Percentiles rank a stretch among this genome's conserved stretches.
phyloP scores from a whole-genome alignment of 1,284 basidiomycete genomes.

The Lentinula novae-zelandiae region DNA sequence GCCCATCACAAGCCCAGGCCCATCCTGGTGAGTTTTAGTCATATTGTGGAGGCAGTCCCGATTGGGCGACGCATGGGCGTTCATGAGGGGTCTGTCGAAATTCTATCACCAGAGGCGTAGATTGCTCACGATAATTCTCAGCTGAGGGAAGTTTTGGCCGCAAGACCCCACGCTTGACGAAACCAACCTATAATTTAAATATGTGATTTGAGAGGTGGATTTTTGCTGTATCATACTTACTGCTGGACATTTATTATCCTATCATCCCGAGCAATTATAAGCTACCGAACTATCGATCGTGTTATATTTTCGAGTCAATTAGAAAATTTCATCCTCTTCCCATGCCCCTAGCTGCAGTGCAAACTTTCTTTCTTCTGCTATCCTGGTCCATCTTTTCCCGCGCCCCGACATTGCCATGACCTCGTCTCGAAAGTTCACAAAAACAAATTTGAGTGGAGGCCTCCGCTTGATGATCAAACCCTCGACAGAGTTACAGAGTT shows the following conservation, averaged over 20 bases:
- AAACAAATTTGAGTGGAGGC: conserved; percentile 16
- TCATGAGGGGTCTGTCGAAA: conserved; percentile 20
- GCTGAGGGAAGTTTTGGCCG: conserved; percentile 51
- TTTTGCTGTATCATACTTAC: not conserved
- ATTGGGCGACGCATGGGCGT: conserved; percentile 18
- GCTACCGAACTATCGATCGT: not conserved
- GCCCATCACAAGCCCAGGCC: conserved; percentile 37
- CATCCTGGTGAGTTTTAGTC: conserved; percentile 47
- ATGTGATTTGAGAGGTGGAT: not conserved
- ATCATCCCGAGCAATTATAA: not conserved
- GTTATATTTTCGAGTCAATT: not conserved
- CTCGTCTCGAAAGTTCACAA: conserved; percentile 16
- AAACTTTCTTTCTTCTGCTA: not conserved
- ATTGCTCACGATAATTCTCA: conserved; percentile 26
- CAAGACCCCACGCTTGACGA: conserved; percentile 43
- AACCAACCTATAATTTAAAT: conserved; percentile 11
- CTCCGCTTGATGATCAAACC: conserved; percentile 14
- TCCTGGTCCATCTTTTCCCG: not conserved
- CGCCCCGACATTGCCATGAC: not conserved
- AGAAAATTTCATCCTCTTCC: conserved; percentile 8
- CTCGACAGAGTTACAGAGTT: conserved; percentile 26
- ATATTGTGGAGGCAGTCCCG: conserved; percentile 13
- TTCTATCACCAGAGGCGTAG: conserved; percentile 2
- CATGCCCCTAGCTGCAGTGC: conserved; percentile 2
- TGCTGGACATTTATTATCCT: conserved; percentile 4